phyloP scores from a whole-genome alignment of 169 alveolate species.

The Cryptosporidium xiaoi region DNA sequence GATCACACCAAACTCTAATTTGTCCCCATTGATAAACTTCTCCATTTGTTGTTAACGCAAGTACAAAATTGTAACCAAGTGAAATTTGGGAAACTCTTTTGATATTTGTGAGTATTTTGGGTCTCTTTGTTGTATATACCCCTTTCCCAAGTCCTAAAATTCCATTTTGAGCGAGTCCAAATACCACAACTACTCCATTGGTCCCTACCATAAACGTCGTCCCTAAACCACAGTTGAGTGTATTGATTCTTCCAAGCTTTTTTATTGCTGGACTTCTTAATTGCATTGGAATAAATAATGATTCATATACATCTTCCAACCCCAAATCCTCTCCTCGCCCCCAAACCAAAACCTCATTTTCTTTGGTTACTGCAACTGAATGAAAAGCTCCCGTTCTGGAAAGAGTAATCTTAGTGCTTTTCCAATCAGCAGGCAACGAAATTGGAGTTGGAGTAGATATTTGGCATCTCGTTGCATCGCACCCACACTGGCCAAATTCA shows the following conservation, averaged over 20 bases:
- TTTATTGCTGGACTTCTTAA: slow-evolving; percentile 58
- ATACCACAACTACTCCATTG: slow-evolving; percentile 43
- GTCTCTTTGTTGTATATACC: slow-evolving; percentile 63
- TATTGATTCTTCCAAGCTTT: slow-evolving; percentile 51
- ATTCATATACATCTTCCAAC: slow-evolving; percentile 56
- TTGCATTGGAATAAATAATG: slow-evolving; percentile 61
- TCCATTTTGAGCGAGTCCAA: slow-evolving; percentile 67
- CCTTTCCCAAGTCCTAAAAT: slow-evolving; percentile 71
- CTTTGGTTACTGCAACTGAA: slow-evolving; percentile 59
- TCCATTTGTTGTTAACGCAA: slow-evolving; percentile 57
- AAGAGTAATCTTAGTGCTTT: slow-evolving; percentile 29
- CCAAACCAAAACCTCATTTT: slow-evolving; percentile 70
- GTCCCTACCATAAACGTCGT: slow-evolving; percentile 60
- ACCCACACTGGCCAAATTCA: slow-evolving; percentile 74
- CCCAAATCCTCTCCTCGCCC: slow-evolving; percentile 72
- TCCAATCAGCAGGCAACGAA: slow-evolving; percentile 66
- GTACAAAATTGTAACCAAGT: slow-evolving; percentile 49
- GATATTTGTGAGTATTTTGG: slow-evolving; percentile 44
- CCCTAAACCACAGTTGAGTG: slow-evolving; percentile 60
- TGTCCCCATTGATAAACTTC: slow-evolving; percentile 74
- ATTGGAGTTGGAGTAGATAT: slow-evolving; percentile 48
- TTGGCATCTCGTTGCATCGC: slow-evolving; percentile 39
- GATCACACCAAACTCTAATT: slow-evolving; percentile 55
- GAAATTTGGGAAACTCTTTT: slow-evolving; percentile 47
- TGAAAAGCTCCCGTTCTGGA: slow-evolving; percentile 71